These are phyloP conservation scores for Diospyros kaki DNA, from an alignment of 148 eudicot genomes.

Conservation along the genomic window DNA sequence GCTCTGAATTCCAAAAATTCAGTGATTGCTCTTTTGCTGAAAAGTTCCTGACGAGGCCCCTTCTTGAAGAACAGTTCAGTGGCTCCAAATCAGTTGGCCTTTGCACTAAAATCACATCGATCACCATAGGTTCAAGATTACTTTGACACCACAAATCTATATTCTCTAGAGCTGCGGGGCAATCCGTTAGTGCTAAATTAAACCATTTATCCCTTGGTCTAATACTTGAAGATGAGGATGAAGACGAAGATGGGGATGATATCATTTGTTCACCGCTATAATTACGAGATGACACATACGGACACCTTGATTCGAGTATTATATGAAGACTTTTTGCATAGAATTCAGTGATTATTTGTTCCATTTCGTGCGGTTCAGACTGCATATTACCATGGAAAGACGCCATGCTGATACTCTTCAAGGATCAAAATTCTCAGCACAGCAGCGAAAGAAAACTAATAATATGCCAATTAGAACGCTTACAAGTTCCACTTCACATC, in stretches of 20 bases:
- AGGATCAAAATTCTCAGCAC: not conserved
- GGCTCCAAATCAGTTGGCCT: constrained; percentile 42
- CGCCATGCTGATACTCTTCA: constrained; percentile 40
- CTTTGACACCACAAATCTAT: constrained; percentile 83
- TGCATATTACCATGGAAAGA: constrained; percentile 57
- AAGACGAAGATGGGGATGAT: constrained; percentile 70
- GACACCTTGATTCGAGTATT: constrained; percentile 76
- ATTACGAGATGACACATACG: constrained; percentile 73
- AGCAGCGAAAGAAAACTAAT: not conserved
- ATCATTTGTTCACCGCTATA: constrained; percentile 70
- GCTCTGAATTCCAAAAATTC: constrained; percentile 39
- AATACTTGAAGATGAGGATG: constrained; percentile 71
- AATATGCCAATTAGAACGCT: constrained; percentile 3
- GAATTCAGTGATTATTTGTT: constrained; percentile 83
- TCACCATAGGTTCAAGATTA: constrained; percentile 81
- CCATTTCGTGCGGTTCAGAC: constrained; percentile 71
- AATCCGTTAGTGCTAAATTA: constrained; percentile 76
- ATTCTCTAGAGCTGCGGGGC: constrained; percentile 81
- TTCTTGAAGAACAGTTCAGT: constrained; percentile 37
- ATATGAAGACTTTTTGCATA: constrained; percentile 80
- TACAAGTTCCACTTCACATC: not conserved
- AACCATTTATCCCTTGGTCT: constrained; percentile 91
- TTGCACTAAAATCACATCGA: constrained; percentile 70
- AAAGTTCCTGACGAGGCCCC: constrained; percentile 26
- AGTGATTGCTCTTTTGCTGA: constrained; percentile 36